Conservation (phyloP, 140 eudicot genomes). For the Anethum foeniculum region DNA sequence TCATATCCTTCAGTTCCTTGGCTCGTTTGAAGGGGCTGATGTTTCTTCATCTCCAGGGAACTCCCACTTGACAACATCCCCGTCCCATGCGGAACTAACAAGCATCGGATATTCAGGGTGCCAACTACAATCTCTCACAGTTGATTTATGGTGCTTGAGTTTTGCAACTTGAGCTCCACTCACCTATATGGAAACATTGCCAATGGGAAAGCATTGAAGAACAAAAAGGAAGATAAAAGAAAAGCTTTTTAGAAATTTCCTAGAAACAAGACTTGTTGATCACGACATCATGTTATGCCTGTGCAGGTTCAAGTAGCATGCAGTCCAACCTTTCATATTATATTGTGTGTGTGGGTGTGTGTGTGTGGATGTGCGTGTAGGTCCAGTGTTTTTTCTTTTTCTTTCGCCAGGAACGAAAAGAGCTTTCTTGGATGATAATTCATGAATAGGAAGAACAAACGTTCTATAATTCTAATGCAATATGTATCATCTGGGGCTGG, state of each 20-base stretch:
- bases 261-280: background rate
- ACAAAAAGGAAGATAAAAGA: background rate
- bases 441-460: background rate
- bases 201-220: background rate
- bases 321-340: background rate
- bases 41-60: conserved; percentile 46
- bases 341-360: background rate
- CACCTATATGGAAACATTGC: conserved; percentile 29
- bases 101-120: conserved; percentile 81
- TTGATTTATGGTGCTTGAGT: conserved; percentile 61
- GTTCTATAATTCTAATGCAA: background rate
- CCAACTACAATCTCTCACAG: conserved; percentile 90
- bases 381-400: background rate
- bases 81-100: conserved; percentile 88
- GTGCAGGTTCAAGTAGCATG: background rate
- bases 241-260: background rate
- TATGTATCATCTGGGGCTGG: background rate
- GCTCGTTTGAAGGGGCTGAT: background rate
- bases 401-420: background rate
- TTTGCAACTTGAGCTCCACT: conserved; percentile 62
- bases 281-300: background rate
- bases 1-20: background rate
- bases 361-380: too few species aligned
- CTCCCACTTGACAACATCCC: conserved; percentile 79
- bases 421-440: background rate